Base-by-base conservation (phyloP, 257 asterid species). In the Catharanthus roseus region DNA sequence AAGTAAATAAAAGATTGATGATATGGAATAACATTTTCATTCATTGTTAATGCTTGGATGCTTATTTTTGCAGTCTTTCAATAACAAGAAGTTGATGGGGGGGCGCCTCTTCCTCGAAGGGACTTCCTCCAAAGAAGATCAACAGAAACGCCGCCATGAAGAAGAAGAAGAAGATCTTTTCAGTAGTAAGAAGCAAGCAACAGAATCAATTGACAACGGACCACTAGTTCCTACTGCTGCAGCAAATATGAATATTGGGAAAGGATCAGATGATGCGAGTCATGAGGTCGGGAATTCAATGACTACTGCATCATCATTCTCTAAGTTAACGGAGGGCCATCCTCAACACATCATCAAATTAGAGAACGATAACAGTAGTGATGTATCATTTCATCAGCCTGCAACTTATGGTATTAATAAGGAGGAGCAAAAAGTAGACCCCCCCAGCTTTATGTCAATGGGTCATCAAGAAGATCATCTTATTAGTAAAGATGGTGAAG, bases 171-270 rank as follows among this genome's bases (percentile, higher is more conserved):
- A 69, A 65, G 87, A 84, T 67, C 56, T 79, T 15, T 75, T 80
- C 55, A 41, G 73, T 67, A 79, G 74, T 82, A 90, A 90, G 85
- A 90, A 85, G 77, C 96, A 87, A 79, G 89, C 84, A n/a, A 65
- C 79, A 72, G 89, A 85, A 34, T 75, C 82, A 67, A 77, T 72
- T 44, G 68, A 78, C 61, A 76, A 38, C 54, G 39, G 66, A 68
- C 77, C 80, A 45, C 62, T 77, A n/a, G n/a, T n/a, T n/a, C n/a
- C n/a, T 67, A 71, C 81, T 26, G 85, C 60, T 67, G 67, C 74
- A 67, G 79, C 77, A 56, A 75, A 74, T 71, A 42, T 56, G 80
- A 84, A 80, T 67, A 58, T 78, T 79, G 84, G 88, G 80, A 62
- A 15, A 83, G n/a, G n/a, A n/a, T n/a, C n/a, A n/a, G n/a, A 74